Conservation (phyloP, 129 eudicot species). For the Flaveria trinervia region DNA sequence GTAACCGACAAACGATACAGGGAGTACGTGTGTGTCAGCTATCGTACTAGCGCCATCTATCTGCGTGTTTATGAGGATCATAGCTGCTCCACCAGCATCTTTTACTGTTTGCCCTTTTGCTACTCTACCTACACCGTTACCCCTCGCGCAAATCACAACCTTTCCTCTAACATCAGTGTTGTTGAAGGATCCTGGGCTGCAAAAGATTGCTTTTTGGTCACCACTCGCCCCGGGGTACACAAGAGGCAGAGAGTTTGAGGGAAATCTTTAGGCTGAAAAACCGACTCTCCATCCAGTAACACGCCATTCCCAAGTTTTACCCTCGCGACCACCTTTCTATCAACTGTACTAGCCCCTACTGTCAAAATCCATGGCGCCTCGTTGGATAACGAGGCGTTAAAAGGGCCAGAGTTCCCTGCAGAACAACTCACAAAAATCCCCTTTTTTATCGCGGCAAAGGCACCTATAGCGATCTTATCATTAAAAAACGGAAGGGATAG, state of each 20-base stretch:
- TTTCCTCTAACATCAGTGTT: constrained; percentile 53
- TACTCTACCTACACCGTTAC: constrained; percentile 32
- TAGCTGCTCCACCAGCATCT: constrained; percentile 68
- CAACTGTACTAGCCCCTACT: constrained; percentile 72
- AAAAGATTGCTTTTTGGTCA: constrained; percentile 23
- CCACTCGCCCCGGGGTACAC: constrained; percentile 50
- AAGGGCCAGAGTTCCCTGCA: constrained; percentile 62
- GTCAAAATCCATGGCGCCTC: constrained; percentile 85
- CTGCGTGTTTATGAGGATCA: constrained; percentile 54
- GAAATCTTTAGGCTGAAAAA: constrained; percentile 59
- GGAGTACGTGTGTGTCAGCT: constrained; percentile 58
- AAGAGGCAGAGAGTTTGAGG: constrained; percentile 45
- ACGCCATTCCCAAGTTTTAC: constrained; percentile 49
- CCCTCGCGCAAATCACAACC: constrained; percentile 51
- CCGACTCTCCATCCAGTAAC: constrained; percentile 48
- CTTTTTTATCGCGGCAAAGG: constrained; percentile 53
- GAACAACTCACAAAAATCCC: constrained; percentile 74
- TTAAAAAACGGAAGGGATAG: constrained; percentile 31
- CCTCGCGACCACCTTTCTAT: constrained; percentile 49
- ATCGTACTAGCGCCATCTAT: constrained; percentile 39
- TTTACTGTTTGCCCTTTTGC: constrained; percentile 50
- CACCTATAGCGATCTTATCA: constrained; percentile 45
- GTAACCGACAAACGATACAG: constrained; percentile 51
- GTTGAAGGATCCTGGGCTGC: constrained; percentile 44
- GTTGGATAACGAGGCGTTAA: constrained; percentile 38